phyloP scores from a whole-genome alignment of 805 yeast genomes.

The Candida sithepensis region DNA sequence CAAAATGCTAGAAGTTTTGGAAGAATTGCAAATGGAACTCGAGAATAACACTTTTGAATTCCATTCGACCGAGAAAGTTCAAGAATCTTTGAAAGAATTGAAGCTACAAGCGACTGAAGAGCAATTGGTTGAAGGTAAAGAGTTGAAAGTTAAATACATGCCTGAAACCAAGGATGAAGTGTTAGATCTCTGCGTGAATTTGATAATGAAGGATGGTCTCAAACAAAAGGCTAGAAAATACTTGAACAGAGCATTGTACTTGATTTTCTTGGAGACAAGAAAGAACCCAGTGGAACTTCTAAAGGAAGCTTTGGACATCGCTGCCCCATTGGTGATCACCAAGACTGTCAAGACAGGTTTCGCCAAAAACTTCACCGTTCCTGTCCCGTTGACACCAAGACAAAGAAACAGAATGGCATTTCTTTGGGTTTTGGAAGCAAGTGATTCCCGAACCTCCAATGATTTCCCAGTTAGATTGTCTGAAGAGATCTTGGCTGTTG shows the following conservation, averaged over 20 bases:
- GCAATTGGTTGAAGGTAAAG: slow-evolving; percentile 25
- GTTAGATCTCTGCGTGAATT: slow-evolving; percentile 71
- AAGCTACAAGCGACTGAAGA: slow-evolving; percentile 60
- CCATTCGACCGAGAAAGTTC: slow-evolving; percentile 15
- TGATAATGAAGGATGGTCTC: slow-evolving; percentile 90
- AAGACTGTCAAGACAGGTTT: slow-evolving; percentile 78
- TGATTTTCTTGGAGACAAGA: slow-evolving; percentile 69
- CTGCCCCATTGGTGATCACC: slow-evolving; percentile 81
- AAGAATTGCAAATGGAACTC: slow-evolving; percentile 28
- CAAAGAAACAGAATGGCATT: slow-evolving; percentile 87
- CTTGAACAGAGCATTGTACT: slow-evolving; percentile 73
- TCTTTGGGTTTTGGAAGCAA: slow-evolving; percentile 84
- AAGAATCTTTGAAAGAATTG: slow-evolving; percentile 28
- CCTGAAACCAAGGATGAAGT: slow-evolving; percentile 69
- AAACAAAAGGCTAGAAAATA: slow-evolving; percentile 74
- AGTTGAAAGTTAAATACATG: slow-evolving; percentile 45
- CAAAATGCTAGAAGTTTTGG: slow-evolving; percentile 25
- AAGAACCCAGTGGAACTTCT: slow-evolving; percentile 76
- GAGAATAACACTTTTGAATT: slow-evolving; percentile 25
- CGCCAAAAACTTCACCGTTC: slow-evolving; percentile 78
- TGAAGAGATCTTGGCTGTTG: slow-evolving; percentile 80
- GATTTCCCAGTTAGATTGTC: slow-evolving; percentile 86
- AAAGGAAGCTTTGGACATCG: slow-evolving; percentile 67
- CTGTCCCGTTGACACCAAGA: slow-evolving; percentile 76
- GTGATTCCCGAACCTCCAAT: slow-evolving; percentile 71